These are phyloP conservation scores for Atkinsonella texensis DNA, from an alignment of 2,329 filamentous ascomycete genomes.

Conservation along the genomic window DNA sequence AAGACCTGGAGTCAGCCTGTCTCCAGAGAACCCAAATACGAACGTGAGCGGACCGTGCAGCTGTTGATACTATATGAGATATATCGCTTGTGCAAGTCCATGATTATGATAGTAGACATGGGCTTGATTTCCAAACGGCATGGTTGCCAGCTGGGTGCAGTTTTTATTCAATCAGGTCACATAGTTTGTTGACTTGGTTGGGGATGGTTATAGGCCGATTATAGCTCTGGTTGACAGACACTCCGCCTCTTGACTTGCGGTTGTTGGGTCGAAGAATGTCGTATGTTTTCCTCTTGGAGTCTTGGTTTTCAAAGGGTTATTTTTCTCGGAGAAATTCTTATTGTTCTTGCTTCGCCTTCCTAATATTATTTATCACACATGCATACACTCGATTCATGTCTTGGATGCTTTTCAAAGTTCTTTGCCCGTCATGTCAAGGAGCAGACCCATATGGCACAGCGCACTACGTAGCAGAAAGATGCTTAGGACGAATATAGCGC, in stretches of 20 bases:
- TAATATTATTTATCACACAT: constrained; percentile 11
- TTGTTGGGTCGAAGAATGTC: constrained; percentile 16
- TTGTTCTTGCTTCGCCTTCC: constrained; percentile 12
- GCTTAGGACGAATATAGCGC: too few relatives aligned
- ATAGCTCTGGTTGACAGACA: constrained; percentile 13
- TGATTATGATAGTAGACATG: constrained; percentile 2
- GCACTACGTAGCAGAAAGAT: background rate
- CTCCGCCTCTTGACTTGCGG: constrained; percentile 12
- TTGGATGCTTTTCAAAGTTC: background rate
- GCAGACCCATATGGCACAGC: background rate
- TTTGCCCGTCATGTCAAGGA: background rate
- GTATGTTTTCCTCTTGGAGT: constrained; percentile 27
- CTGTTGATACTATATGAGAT: constrained; percentile 28
- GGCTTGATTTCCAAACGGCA: constrained; percentile 7
- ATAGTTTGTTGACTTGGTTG: background rate
- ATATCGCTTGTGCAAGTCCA: background rate
- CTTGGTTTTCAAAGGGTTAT: constrained; percentile 24
- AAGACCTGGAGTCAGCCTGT: constrained; percentile 46
- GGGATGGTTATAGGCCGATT: constrained; percentile 14
- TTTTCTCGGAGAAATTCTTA: constrained; percentile 23
- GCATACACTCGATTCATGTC: background rate
- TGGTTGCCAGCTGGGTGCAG: constrained; percentile 12
- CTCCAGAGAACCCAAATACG: constrained; percentile 45
- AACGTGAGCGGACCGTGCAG: constrained; percentile 43
- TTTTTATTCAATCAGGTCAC: constrained; percentile 12